Conservation (phyloP, 164 flowering plant genomes). For the Cinnamomum chago region DNA sequence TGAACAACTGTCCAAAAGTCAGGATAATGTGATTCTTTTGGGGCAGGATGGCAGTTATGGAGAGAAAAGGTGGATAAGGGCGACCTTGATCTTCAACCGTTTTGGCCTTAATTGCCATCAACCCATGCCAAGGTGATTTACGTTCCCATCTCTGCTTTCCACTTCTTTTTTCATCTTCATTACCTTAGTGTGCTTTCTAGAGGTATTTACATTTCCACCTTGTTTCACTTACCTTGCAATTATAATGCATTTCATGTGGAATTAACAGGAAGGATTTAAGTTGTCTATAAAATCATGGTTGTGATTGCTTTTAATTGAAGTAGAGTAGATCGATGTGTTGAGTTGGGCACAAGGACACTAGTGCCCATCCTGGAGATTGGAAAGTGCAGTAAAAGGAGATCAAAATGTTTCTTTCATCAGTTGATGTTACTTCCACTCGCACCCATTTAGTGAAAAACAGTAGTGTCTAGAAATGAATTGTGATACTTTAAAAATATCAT, state of each 20-base stretch:
- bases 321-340: too few relatives aligned
- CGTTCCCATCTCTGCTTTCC: not conserved
- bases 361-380: too few relatives aligned
- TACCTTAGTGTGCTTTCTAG: not conserved
- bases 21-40: slow-evolving; percentile 85
- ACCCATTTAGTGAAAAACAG: too few relatives aligned
- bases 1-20: slow-evolving; percentile 66
- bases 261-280: too few relatives aligned
- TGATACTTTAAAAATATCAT: too few relatives aligned
- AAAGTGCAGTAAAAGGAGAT: too few relatives aligned
- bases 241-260: not conserved
- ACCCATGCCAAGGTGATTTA: slow-evolving; percentile 70
- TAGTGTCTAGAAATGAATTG: too few relatives aligned
- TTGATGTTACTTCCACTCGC: too few relatives aligned
- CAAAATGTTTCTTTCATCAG: too few relatives aligned
- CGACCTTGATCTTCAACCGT: slow-evolving; percentile 63
- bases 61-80: slow-evolving; percentile 63
- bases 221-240: not conserved
- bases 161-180: not conserved
- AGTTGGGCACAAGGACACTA: too few relatives aligned
- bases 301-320: too few relatives aligned
- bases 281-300: too few relatives aligned
- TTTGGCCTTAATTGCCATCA: slow-evolving; percentile 82
- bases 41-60: slow-evolving; percentile 66
- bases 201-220: not conserved